phyloP scores from a whole-genome alignment of 2,329 filamentous ascomycete genomes.

The Harringtonia aguacate region DNA sequence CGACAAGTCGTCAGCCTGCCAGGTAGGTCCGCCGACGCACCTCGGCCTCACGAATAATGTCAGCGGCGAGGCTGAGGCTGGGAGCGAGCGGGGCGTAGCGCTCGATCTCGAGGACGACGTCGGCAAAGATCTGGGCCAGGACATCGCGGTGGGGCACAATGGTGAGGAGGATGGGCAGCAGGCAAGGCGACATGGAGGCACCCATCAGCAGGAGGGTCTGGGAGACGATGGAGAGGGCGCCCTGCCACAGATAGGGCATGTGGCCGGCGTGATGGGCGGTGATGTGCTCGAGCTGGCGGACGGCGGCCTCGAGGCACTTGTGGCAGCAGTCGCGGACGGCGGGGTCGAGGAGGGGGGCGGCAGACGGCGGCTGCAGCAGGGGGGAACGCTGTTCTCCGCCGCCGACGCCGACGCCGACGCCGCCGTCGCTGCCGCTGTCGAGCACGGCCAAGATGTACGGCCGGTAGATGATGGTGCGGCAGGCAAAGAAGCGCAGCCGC shows the following conservation, averaged over 20 bases:
- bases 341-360: constrained; percentile 59
- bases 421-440: constrained; percentile 63
- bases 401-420: no score
- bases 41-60: constrained; percentile 73
- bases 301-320: constrained; percentile 70
- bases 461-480: constrained; percentile 76
- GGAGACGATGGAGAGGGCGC: constrained; percentile 70
- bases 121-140: constrained; percentile 66
- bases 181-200: constrained; percentile 66
- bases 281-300: constrained; percentile 71
- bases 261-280: constrained; percentile 71
- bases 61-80: constrained; percentile 63
- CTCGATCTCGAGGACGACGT: constrained; percentile 67
- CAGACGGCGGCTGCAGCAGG: no score
- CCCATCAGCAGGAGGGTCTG: constrained; percentile 78
- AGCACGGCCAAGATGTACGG: constrained; percentile 74
- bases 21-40: constrained; percentile 56
- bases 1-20: constrained; percentile 28
- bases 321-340: constrained; percentile 68
- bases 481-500: constrained; percentile 71
- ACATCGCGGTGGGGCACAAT: constrained; percentile 46
- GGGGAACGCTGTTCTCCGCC: no score
- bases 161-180: constrained; percentile 52
- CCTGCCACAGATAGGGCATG: constrained; percentile 80
- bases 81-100: constrained; percentile 65